Evolutionary conservation across 169 alveolate genomes (phyloP).

Genomic region (Plasmodium chabaudi): DNA sequence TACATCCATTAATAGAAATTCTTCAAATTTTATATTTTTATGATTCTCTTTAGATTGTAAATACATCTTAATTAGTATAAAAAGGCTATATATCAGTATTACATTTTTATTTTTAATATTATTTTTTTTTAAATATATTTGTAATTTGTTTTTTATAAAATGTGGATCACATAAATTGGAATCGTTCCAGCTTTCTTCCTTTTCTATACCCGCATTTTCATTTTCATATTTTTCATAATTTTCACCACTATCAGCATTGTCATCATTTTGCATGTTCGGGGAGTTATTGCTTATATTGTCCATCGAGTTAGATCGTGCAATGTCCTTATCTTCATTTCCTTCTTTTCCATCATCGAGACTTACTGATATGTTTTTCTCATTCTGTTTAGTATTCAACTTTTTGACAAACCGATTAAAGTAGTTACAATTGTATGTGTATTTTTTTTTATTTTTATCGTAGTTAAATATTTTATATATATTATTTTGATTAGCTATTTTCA

Average conservation of each 20-base stretch:
- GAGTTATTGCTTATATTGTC: background rate
- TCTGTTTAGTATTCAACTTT: background rate
- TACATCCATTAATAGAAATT: constrained; percentile 54
- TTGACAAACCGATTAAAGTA: background rate
- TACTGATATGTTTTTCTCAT: background rate
- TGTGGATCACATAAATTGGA: constrained; percentile 16
- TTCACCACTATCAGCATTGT: background rate
- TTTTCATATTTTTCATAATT: too few species aligned
- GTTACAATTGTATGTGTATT: constrained; percentile 5
- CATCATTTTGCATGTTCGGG: background rate
- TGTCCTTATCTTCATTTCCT: background rate
- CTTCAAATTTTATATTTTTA: constrained; percentile 49
- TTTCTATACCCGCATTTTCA: too few species aligned
- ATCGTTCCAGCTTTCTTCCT: background rate
- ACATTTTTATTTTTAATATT: constrained; percentile 43
- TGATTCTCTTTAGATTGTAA: constrained; percentile 44
- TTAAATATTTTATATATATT: constrained; percentile 39
- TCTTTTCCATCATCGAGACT: background rate
- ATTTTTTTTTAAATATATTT: constrained; percentile 35
- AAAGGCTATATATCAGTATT: constrained; percentile 46
- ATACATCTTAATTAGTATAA: constrained; percentile 42
- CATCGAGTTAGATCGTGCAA: background rate
- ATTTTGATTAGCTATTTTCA: constrained; percentile 26
- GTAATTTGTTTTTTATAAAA: constrained; percentile 18
- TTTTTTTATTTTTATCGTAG: constrained; percentile 12